These are phyloP conservation scores for Tuber melanosporum DNA, from an alignment of 495 filamentous ascomycete genomes.

Conservation along the genomic window DNA sequence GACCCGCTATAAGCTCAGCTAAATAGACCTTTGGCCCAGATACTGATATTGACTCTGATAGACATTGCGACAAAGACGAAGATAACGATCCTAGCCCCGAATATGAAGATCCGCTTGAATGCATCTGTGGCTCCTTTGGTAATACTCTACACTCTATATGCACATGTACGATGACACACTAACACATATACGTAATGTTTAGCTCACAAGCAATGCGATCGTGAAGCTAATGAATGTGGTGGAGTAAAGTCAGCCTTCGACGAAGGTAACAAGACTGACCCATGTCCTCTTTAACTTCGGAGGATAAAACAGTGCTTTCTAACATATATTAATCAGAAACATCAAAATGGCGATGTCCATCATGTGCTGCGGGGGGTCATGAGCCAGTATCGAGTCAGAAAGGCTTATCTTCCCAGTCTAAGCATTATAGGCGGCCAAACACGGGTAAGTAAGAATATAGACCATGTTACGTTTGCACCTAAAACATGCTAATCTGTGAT, in stretches of 20 bases:
- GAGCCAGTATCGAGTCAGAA: constrained; percentile 49
- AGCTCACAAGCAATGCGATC: constrained; percentile 93
- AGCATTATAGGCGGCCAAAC: constrained; percentile 43
- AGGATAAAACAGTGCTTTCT: not conserved
- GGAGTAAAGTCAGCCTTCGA: constrained; percentile 55
- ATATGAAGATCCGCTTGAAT: constrained; percentile 78
- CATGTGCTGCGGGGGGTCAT: constrained; percentile 63
- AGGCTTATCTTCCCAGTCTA: constrained; percentile 40
- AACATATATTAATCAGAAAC: constrained; percentile 48
- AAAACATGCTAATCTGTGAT: constrained; percentile 70
- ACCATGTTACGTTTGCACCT: not conserved
- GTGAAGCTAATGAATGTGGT: constrained; percentile 54
- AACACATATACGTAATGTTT: constrained; percentile 40
- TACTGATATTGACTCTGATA: constrained; percentile 45
- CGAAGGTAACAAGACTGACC: constrained; percentile 52
- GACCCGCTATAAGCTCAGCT: constrained; percentile 32
- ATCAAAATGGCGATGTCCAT: constrained; percentile 70
- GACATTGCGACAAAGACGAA: constrained; percentile 66
- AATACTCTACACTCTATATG: constrained; percentile 45
- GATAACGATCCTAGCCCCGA: constrained; percentile 80
- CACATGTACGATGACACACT: constrained; percentile 35
- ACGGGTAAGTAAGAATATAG: constrained; percentile 39
- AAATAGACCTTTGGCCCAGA: constrained; percentile 12
- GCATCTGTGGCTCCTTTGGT: constrained; percentile 87
- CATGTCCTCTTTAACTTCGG: not conserved